These are phyloP conservation scores for Bipolaris oryzae DNA, from an alignment of 2,329 filamentous ascomycete species.

Conservation along the genomic window DNA sequence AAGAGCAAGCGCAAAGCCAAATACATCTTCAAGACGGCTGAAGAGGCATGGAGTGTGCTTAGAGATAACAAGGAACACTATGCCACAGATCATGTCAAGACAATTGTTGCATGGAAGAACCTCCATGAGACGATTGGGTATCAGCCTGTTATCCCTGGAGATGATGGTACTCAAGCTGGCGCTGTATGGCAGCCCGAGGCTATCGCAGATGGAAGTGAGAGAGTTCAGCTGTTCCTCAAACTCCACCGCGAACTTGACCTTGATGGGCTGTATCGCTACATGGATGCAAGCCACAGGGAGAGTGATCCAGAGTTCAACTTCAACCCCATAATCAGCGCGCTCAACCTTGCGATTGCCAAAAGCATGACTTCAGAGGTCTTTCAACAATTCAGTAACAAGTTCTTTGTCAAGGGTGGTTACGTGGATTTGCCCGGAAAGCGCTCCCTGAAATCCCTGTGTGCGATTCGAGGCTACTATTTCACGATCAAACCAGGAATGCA, in stretches of 20 bases:
- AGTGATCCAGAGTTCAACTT: not conserved
- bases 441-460: constrained; percentile 10
- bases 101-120: constrained; percentile 15
- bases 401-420: constrained; percentile 10
- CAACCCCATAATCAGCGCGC: not conserved
- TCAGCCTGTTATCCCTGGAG: not conserved
- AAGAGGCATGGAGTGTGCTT: constrained; percentile 1
- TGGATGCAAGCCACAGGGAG: not conserved
- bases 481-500: constrained; percentile 15
- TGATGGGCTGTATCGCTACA: not conserved
- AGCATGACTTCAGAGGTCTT: not conserved
- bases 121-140: constrained; percentile 5
- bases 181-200: not conserved
- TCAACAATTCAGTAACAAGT: constrained; percentile 13
- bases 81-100: constrained; percentile 7
- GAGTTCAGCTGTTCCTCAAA: not conserved
- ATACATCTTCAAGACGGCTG: not conserved
- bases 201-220: not conserved
- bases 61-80: constrained; percentile 1
- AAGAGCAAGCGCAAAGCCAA: not conserved
- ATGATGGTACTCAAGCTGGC: not conserved
- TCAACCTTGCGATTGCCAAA: constrained; percentile 15
- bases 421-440: not conserved
- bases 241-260: not conserved
- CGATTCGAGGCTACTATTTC: constrained; percentile 23